Percentiles rank a stretch among this genome's conserved stretches.
Evolutionary conservation across 169 alveolate genomes (phyloP).

Genomic region (Plasmodium fragile): DNA sequence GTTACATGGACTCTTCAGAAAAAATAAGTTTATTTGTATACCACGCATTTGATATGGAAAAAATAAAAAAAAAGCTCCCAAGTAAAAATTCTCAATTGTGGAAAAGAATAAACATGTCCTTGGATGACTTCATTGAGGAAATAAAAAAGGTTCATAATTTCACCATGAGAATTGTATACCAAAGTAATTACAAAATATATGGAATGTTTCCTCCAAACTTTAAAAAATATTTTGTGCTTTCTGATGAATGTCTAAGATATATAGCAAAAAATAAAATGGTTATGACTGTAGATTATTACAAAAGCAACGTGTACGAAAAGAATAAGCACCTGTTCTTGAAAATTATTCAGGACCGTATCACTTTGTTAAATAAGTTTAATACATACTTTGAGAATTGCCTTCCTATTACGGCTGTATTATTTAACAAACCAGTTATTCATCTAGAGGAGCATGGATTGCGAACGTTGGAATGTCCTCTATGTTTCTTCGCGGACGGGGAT

Average conservation of each 20-base stretch:
- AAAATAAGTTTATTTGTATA: conserved; percentile 71
- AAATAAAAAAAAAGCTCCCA: conserved; percentile 73
- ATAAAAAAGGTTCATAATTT: conserved; percentile 74
- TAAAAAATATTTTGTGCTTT: conserved; percentile 53
- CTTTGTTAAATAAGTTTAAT: conserved; percentile 48
- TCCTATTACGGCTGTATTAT: conserved; percentile 59
- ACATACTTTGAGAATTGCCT: conserved; percentile 62
- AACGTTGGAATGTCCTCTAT: conserved; percentile 69
- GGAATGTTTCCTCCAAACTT: conserved; percentile 71
- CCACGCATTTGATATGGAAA: conserved; percentile 74
- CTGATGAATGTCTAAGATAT: conserved; percentile 46
- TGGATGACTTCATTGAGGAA: conserved; percentile 72
- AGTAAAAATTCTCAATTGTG: conserved; percentile 69
- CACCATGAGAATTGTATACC: conserved; percentile 60
- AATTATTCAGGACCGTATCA: conserved; percentile 74
- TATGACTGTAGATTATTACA: conserved; percentile 70
- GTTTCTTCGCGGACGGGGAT: conserved; percentile 53
- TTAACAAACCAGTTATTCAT: conserved; percentile 60
- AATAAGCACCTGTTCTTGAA: conserved; percentile 48
- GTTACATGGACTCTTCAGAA: conserved; percentile 74
- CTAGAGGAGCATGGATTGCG: conserved; percentile 74
- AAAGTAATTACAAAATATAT: conserved; percentile 60
- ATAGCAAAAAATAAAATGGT: conserved; percentile 69
- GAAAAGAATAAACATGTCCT: conserved; percentile 74
- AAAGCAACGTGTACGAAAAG: conserved; percentile 39